Evolutionary conservation across 768 basidiomycete genomes (phyloP).

Genomic region (Goffeauzyma gilvescens): DNA sequence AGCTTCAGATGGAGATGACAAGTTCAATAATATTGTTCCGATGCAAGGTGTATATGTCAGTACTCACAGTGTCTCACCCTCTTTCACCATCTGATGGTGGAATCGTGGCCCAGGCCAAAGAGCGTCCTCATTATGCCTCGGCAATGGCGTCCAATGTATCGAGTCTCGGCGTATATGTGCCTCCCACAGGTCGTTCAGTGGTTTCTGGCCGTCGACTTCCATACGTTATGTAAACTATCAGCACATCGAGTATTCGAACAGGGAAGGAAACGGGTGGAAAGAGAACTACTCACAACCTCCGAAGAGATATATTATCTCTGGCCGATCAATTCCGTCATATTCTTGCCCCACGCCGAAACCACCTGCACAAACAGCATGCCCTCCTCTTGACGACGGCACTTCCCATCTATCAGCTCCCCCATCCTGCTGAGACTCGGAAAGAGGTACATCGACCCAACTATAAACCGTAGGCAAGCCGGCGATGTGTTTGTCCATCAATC

Average conservation of each 20-base stretch:
- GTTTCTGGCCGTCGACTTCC: background rate
- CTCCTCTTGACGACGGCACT: constrained; percentile 2
- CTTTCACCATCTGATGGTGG: no score
- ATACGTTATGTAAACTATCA: background rate
- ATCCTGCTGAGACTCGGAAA: background rate
- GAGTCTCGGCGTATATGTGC: no score
- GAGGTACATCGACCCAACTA: background rate
- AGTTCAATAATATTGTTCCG: no score
- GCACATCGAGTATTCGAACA: no score
- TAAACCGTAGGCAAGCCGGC: background rate
- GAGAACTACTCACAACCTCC: constrained; percentile 6
- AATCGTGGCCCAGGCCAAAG: no score
- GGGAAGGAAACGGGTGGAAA: no score
- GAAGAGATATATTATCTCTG: constrained; percentile 8
- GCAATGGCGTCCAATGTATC: no score
- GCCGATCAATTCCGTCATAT: no score
- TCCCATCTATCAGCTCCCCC: background rate
- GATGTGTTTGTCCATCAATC: constrained; percentile 6
- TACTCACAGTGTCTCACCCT: no score
- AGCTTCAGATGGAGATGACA: no score
- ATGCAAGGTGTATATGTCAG: no score
- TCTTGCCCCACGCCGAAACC: background rate
- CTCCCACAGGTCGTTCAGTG: constrained; percentile 3
- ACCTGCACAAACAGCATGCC: constrained; percentile 2
- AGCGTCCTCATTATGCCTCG: no score